Evolutionary conservation across 225 moss, liverwort and hornwort genomes (phyloP).

Genomic region (Pleurozium schreberi): DNA sequence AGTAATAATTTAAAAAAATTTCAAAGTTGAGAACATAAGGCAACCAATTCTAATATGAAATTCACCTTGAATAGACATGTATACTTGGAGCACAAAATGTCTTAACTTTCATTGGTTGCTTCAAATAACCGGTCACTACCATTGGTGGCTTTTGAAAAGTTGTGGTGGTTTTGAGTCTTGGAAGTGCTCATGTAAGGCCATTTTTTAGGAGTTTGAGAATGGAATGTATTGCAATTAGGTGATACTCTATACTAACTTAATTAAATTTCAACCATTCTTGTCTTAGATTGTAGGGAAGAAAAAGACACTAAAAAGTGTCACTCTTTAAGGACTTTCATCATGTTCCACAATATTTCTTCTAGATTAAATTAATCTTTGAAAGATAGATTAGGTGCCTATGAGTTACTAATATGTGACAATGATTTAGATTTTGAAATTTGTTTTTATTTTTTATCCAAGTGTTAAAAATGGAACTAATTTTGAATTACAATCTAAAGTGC

Average conservation of each 20-base stretch:
- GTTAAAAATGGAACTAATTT: too few relatives aligned
- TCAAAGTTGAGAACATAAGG: background rate
- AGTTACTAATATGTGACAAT: background rate
- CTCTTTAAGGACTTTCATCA: background rate
- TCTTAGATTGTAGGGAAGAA: background rate
- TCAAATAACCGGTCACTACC: background rate
- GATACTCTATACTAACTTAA: background rate
- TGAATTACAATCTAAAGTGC: background rate
- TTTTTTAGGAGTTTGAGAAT: background rate
- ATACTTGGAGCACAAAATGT: background rate
- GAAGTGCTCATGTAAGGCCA: background rate
- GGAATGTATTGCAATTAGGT: background rate
- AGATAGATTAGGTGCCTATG: background rate
- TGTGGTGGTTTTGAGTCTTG: background rate
- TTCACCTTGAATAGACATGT: background rate
- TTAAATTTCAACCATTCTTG: background rate
- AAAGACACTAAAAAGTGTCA: background rate
- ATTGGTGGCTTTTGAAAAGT: background rate
- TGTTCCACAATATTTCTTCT: background rate
- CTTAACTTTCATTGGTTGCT: background rate
- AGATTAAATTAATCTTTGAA: background rate
- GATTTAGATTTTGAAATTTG: background rate
- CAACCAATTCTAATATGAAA: background rate
- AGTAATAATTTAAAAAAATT: background rate
- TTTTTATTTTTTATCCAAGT: too few relatives aligned